phyloP scores from a whole-genome alignment of 140 eudicot genomes.

The Bidens hawaiensis region DNA sequence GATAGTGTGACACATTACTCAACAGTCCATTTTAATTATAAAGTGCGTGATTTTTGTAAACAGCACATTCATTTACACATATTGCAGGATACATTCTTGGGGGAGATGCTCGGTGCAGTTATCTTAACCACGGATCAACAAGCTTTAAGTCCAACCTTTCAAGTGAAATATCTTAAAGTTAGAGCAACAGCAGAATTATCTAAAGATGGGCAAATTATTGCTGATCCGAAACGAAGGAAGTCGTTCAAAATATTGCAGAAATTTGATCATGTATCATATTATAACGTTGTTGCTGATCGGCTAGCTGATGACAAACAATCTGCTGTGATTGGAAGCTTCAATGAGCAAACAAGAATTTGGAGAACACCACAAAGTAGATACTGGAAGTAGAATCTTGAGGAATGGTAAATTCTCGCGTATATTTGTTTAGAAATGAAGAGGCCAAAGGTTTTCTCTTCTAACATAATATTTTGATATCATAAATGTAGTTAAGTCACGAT shows the following conservation, averaged over 20 bases:
- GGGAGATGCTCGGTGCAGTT: constrained; percentile 82
- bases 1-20: neutral
- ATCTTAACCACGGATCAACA: constrained; percentile 41
- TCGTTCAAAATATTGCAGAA: constrained; percentile 40
- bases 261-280: constrained; percentile 40
- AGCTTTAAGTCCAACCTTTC: constrained; percentile 29
- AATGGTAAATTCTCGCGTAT: constrained; percentile 12
- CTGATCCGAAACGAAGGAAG: constrained; percentile 22
- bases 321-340: constrained; percentile 66
- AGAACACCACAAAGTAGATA: constrained; percentile 22
- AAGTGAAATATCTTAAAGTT: constrained; percentile 33
- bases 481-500: constrained; percentile 5
- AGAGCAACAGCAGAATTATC: constrained; percentile 47
- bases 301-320: constrained; percentile 54
- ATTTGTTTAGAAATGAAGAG: neutral
- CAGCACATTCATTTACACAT: no score
- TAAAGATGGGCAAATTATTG: constrained; percentile 46
- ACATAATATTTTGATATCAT: constrained; percentile 1
- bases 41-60: no score
- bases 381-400: neutral
- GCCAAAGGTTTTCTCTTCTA: neutral
- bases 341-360: constrained; percentile 53
- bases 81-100: constrained; percentile 61
- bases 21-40: neutral
- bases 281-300: constrained; percentile 41